Conservation (phyloP, 2,329 filamentous ascomycete species). For the Aureobasidium sp. region DNA sequence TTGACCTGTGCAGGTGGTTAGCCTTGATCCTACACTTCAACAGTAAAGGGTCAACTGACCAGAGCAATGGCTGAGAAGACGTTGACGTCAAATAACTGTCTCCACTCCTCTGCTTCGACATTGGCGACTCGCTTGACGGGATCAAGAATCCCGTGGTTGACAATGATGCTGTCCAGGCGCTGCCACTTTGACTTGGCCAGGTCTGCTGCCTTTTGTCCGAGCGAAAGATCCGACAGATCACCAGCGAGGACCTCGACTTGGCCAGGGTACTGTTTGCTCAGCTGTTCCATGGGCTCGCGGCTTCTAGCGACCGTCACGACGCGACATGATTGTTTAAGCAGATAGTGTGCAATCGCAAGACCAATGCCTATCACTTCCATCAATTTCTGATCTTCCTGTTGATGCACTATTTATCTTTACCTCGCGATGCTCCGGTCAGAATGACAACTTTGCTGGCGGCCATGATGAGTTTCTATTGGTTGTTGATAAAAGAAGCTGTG, state of each 20-base stretch:
- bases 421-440: constrained; percentile 57
- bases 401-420: constrained; percentile 28
- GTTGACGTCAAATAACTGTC: constrained; percentile 70
- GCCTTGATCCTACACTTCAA: background rate
- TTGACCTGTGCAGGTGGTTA: constrained; percentile 49
- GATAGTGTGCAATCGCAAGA: constrained; percentile 52
- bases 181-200: constrained; percentile 58
- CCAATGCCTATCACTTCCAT: constrained; percentile 48
- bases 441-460: constrained; percentile 39
- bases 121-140: constrained; percentile 66
- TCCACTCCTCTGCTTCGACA: constrained; percentile 66
- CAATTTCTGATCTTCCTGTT: background rate
- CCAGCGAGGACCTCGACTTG: constrained; percentile 52
- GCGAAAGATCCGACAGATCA: constrained; percentile 48
- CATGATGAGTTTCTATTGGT: constrained; percentile 11
- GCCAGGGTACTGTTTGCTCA: constrained; percentile 47
- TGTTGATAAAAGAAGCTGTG: constrained; percentile 12
- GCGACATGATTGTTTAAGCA: constrained; percentile 50
- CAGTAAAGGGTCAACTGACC: constrained; percentile 44
- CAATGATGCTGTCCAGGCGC: constrained; percentile 69
- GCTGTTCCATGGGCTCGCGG: constrained; percentile 45
- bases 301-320: constrained; percentile 52
- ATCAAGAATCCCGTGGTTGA: constrained; percentile 82
- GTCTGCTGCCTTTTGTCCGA: constrained; percentile 57
- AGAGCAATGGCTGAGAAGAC: constrained; percentile 76